These are phyloP conservation scores for Pyrenophora seminiperda DNA, from an alignment of 2,329 filamentous ascomycete genomes.

Conservation along the genomic window DNA sequence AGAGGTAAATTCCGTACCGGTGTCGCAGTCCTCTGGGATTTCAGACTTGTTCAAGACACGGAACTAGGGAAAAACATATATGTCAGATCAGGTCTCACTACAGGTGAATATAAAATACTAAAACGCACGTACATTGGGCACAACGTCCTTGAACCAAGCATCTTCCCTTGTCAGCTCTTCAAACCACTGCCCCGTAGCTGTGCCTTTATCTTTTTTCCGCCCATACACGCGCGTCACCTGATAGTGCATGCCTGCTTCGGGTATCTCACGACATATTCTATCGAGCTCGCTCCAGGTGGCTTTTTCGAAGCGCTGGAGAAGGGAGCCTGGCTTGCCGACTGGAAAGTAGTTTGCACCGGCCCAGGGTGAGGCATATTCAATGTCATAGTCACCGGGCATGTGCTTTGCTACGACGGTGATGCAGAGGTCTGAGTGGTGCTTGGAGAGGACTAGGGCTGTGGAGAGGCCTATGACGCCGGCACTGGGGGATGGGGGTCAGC, in stretches of 20 bases:
- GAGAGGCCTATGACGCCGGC: conserved; percentile 71
- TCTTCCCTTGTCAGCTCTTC: conserved; percentile 69
- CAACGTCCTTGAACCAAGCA: conserved; percentile 74
- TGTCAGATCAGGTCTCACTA: conserved; percentile 5
- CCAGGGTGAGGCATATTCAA: conserved; percentile 91
- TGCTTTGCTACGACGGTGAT: conserved; percentile 81
- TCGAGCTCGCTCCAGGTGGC: conserved; percentile 54
- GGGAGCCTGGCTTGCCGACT: conserved; percentile 50
- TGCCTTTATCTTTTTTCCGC: conserved; percentile 66
- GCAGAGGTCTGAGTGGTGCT: conserved; percentile 58
- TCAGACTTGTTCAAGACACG: conserved; percentile 61
- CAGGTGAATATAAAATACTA: not conserved
- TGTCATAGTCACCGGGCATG: conserved; percentile 91
- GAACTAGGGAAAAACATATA: conserved; percentile 62
- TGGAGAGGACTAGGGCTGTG: conserved; percentile 66
- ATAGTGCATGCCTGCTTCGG: conserved; percentile 81
- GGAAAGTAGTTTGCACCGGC: conserved; percentile 79
- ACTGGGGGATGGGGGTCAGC: conserved; percentile 43
- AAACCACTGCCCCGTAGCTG: conserved; percentile 63
- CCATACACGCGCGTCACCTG: conserved; percentile 65
- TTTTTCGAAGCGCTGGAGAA: conserved; percentile 49
- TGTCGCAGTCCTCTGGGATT: conserved; percentile 69
- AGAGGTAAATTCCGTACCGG: conserved; percentile 76
- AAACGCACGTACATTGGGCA: conserved; percentile 64
- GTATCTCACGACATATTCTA: conserved; percentile 61